Conservation (phyloP, 768 basidiomycete genomes). For the Lyophyllum semitale region DNA sequence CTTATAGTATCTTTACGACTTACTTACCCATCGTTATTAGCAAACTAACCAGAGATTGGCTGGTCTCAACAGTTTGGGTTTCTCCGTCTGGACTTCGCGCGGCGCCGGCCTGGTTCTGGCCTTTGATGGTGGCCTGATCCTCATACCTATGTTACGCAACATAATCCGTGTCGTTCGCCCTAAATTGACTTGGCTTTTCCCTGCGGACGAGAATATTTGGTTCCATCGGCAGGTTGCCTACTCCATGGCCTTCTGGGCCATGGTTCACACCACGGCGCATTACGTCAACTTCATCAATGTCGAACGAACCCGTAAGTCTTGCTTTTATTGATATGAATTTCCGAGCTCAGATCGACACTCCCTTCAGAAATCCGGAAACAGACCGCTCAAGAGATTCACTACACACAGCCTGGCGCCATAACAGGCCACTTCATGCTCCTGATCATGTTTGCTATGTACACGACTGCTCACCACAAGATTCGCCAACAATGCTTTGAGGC, state of each 20-base stretch:
- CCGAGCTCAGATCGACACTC: background rate
- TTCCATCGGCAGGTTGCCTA: slow-evolving; percentile 95
- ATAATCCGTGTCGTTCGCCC: slow-evolving; percentile 84
- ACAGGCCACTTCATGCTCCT: slow-evolving; percentile 95
- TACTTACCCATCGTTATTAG: slow-evolving; percentile 33
- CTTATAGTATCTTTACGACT: background rate
- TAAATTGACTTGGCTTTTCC: slow-evolving; percentile 78
- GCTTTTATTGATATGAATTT: background rate
- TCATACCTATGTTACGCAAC: slow-evolving; percentile 89
- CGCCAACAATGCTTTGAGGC: slow-evolving; percentile 90
- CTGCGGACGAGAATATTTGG: slow-evolving; percentile 95
- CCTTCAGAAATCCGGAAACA: slow-evolving; percentile 75
- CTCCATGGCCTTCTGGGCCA: slow-evolving; percentile 89
- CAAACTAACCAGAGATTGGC: slow-evolving; percentile 61
- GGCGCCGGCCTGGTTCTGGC: slow-evolving; percentile 92
- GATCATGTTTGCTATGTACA: slow-evolving; percentile 91
- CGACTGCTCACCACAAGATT: slow-evolving; percentile 87
- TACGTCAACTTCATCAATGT: slow-evolving; percentile 94
- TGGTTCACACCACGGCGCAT: slow-evolving; percentile 92
- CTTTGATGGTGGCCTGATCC: slow-evolving; percentile 82
- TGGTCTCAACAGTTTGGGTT: slow-evolving; percentile 77
- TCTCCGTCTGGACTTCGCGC: slow-evolving; percentile 88
- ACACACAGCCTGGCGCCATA: slow-evolving; percentile 87
- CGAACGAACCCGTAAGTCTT: slow-evolving; percentile 74
- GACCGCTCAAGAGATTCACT: slow-evolving; percentile 82